Percentiles rank a stretch among this genome's conserved stretches.
phyloP scores from a whole-genome alignment of 2,329 filamentous ascomycete species.

The Alternaria sp. region DNA sequence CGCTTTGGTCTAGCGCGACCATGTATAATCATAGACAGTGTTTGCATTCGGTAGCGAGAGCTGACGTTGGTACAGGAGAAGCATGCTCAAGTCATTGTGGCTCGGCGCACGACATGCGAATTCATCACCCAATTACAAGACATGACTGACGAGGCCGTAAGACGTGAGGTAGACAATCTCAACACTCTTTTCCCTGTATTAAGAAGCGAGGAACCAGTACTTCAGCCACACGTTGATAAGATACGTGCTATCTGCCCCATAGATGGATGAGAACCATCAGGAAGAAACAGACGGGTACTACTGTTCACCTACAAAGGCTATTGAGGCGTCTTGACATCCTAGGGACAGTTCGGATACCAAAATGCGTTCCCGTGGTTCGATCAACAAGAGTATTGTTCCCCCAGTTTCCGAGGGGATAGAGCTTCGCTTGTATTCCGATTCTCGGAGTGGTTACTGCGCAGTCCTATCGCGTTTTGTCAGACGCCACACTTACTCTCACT shows the following conservation, averaged over 20 bases:
- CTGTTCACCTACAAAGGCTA: not conserved
- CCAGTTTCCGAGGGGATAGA: not conserved
- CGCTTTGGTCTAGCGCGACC: not conserved
- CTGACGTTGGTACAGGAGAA: conserved; percentile 3
- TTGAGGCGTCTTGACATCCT: not conserved
- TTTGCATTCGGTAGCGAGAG: not conserved
- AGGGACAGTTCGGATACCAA: not conserved
- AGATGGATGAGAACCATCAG: not conserved
- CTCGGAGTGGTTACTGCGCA: not conserved
- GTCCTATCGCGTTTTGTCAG: not conserved
- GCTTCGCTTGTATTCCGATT: not conserved
- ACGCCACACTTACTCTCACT: not conserved
- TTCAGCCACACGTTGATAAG: conserved; percentile 3
- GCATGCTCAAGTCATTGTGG: conserved; percentile 11
- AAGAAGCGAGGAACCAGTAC: not conserved
- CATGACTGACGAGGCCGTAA: conserved; percentile 5
- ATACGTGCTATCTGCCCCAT: conserved; percentile 8
- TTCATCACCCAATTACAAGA: conserved; percentile 1
- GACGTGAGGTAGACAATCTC: conserved; percentile 8
- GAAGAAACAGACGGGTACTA: not conserved
- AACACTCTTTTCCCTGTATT: conserved; percentile 13
- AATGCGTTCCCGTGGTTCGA: not conserved
- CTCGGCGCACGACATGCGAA: conserved; percentile 8
- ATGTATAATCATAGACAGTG: not conserved
- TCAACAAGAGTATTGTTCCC: not conserved